Evolutionary conservation across 2,329 filamentous ascomycete genomes (phyloP).

Genomic region (Fusarium concolor): DNA sequence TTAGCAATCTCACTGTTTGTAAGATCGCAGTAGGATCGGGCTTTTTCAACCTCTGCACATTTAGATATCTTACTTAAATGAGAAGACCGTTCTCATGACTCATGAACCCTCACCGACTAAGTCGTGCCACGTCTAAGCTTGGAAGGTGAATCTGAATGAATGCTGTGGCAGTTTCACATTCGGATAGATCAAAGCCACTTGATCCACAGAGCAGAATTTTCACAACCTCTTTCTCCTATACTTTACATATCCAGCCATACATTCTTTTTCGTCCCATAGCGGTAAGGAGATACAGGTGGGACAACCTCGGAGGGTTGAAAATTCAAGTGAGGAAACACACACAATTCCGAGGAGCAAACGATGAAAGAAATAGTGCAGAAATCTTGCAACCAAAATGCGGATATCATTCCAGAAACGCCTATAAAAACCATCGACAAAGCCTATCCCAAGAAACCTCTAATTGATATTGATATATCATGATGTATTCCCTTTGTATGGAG

Average conservation of each 20-base stretch:
- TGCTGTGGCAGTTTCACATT: background rate
- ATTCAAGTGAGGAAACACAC: background rate
- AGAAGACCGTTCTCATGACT: background rate
- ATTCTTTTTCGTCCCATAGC: background rate
- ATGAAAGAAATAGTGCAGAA: background rate
- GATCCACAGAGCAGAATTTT: slow-evolving; percentile 3
- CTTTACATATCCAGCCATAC: background rate
- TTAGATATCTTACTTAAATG: background rate
- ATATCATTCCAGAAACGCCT: slow-evolving; percentile 30
- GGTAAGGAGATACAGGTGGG: background rate
- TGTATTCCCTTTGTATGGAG: background rate
- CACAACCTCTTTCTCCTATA: background rate
- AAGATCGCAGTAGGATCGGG: background rate
- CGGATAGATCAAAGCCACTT: slow-evolving; percentile 3
- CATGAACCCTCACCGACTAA: slow-evolving; percentile 3
- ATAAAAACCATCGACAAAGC: background rate
- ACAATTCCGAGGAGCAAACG: background rate
- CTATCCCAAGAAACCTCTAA: background rate
- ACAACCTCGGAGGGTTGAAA: background rate
- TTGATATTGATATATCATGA: background rate
- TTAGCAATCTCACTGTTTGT: background rate
- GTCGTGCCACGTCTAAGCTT: background rate
- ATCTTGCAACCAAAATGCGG: background rate
- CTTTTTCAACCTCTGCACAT: background rate
- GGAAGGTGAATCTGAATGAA: background rate